Evolutionary conservation across 257 asterid species (phyloP), one percentile per base, ranked within the genome.

Genomic region (Nicotiana knightiana): DNA sequence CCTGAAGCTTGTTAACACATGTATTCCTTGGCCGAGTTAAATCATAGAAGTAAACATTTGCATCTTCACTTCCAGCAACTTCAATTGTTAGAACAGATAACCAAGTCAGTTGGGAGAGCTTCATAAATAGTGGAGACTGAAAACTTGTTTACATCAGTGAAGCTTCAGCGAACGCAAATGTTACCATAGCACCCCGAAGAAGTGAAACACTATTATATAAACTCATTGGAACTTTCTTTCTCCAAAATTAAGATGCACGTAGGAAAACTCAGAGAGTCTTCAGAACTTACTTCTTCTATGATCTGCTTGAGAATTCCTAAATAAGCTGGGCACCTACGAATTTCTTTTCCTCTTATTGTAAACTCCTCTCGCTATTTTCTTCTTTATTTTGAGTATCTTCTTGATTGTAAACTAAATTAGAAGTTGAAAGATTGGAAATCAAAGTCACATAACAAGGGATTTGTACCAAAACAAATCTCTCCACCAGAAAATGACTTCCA

Each of bases 41-140:
- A 91, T 96, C 98, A 18, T 94, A 94, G 91, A 96, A 96, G 88
- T 93, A 96, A 70, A 96, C 98, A 82, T 92, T 96, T 68, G 93
- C 89, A 81, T 96, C 99, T 88, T 96, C 99, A 79, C 99, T 96
- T 86, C 99, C 99, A 82, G 97, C 98, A 87, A 96, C 99, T 96
- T 80, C 88, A 86, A 33, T 82, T 76, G 35, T 77, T 16, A 37
- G 18, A 80, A 83, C 32, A 55, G 26, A 87, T 58, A 70, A 65
- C 61, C 59, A 57, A 51, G 80, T 86, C 85, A 87, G 86, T 65
- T 78, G 76, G 35, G 78, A 53, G 67, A 82, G 81, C 46, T 18
- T 43, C 35, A 83, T 18, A 51, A 13, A 58, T 33, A 17, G 9
- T 28, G 9, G 51, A 64, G 75, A 39, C 46, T 59, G 39, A 51